Percentiles rank a stretch among this genome's conserved stretches.
Evolutionary conservation across 1,139 yeast species (phyloP).

Genomic region (Magnusiomyces suaveolens): DNA sequence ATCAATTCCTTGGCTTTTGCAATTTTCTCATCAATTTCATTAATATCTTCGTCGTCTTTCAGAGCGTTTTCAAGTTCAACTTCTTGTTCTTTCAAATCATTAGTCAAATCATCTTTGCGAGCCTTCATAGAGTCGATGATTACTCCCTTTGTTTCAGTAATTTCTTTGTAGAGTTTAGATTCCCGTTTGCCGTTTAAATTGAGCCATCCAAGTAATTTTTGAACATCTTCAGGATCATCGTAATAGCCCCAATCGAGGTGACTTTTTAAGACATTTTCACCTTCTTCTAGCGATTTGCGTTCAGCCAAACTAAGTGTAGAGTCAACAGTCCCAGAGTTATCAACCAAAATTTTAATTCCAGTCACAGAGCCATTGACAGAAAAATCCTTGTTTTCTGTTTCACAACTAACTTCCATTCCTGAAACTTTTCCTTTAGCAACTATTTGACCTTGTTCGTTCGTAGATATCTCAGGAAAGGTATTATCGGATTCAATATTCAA

Average conservation of each 20-base stretch:
- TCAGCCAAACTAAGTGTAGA: constrained; percentile 31
- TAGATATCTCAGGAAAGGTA: constrained; percentile 10
- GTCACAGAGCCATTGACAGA: constrained; percentile 31
- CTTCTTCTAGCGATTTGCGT: constrained; percentile 62
- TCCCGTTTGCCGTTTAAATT: constrained; percentile 75
- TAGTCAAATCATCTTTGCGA: constrained; percentile 40
- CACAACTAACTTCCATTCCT: neutral
- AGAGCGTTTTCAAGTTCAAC: constrained; percentile 23
- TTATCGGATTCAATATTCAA: constrained; percentile 28
- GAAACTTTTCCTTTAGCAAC: neutral
- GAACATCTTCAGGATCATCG: constrained; percentile 53
- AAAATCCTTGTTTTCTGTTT: neutral
- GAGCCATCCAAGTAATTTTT: constrained; percentile 53
- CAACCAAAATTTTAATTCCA: constrained; percentile 19
- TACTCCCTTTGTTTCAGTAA: constrained; percentile 39
- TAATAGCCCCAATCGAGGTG: constrained; percentile 61
- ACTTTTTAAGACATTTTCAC: constrained; percentile 43
- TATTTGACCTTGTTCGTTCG: constrained; percentile 14
- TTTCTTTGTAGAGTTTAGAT: constrained; percentile 53
- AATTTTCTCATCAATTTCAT: constrained; percentile 20
- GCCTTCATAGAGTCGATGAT: constrained; percentile 51
- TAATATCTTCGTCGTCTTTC: constrained; percentile 21
- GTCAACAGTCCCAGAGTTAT: constrained; percentile 20
- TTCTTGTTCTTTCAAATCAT: constrained; percentile 25
- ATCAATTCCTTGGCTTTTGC: constrained; percentile 21